Evolutionary conservation across 2,329 filamentous ascomycete species (phyloP).

Genomic region (Ophiostoma ips): DNA sequence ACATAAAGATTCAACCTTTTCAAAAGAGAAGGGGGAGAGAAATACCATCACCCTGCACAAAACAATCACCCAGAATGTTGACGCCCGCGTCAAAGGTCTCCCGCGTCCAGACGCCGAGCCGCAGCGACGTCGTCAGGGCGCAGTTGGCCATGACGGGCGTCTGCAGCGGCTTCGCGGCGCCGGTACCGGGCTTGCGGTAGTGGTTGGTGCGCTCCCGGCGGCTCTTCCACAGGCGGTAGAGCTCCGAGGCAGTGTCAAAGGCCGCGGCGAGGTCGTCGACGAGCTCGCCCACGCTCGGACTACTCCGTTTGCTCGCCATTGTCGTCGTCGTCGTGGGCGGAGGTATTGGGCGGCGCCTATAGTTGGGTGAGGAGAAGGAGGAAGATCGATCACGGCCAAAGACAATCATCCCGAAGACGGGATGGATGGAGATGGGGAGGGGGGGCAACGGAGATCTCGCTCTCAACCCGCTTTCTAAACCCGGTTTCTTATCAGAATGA

Average conservation of each 20-base stretch:
- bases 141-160: slow-evolving; percentile 13
- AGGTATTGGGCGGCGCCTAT: too few species aligned
- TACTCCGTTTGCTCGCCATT: background rate
- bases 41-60: slow-evolving; percentile 16
- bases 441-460: too few species aligned
- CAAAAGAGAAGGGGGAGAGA: too few species aligned
- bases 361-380: too few species aligned
- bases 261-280: slow-evolving; percentile 20
- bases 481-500: too few species aligned
- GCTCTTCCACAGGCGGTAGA: slow-evolving; percentile 24
- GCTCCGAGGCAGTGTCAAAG: slow-evolving; percentile 20
- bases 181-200: slow-evolving; percentile 16
- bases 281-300: slow-evolving; percentile 15
- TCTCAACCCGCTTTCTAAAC: too few species aligned
- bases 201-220: slow-evolving; percentile 21
- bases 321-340: background rate
- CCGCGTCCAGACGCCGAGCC: slow-evolving; percentile 19
- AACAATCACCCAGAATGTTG: slow-evolving; percentile 23
- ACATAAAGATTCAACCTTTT: too few species aligned
- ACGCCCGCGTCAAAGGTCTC: slow-evolving; percentile 22
- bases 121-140: slow-evolving; percentile 23
- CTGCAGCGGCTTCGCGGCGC: slow-evolving; percentile 5
- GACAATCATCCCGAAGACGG: too few species aligned
- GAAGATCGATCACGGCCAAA: too few species aligned
- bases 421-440: too few species aligned